These are phyloP conservation scores for Monilinia aucupariae DNA, from an alignment of 2,329 filamentous ascomycete genomes.

Conservation along the genomic window DNA sequence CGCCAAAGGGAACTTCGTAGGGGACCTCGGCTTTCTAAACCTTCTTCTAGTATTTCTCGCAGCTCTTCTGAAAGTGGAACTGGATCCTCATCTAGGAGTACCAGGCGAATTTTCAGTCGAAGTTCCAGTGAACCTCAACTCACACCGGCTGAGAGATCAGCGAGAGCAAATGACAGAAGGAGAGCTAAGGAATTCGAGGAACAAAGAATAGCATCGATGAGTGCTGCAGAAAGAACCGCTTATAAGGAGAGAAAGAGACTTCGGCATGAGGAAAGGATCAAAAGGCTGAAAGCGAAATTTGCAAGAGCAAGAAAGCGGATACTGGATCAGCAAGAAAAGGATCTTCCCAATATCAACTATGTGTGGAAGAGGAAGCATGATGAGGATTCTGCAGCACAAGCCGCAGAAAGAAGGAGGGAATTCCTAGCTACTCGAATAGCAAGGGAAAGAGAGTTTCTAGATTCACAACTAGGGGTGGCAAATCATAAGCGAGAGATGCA, in stretches of 20 bases:
- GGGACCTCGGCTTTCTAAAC: neutral
- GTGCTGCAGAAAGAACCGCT: neutral
- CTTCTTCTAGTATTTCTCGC: no score
- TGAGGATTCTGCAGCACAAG: neutral
- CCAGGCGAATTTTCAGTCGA: neutral
- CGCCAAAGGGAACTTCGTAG: no score
- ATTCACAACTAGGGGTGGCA: no score
- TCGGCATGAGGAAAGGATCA: neutral
- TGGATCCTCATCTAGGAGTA: neutral
- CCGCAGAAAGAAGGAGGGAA: neutral
- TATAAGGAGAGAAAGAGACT: neutral
- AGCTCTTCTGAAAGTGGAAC: neutral
- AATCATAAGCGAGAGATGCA: neutral
- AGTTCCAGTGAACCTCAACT: neutral
- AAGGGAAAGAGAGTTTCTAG: neutral
- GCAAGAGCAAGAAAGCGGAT: neutral
- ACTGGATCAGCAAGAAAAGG: neutral
- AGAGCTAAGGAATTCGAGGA: neutral
- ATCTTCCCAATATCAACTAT: neutral
- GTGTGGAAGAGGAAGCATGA: conserved; percentile 9
- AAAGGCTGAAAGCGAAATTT: neutral
- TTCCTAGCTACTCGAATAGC: neutral
- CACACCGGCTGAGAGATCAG: neutral
- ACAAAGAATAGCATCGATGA: neutral
- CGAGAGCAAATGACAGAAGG: neutral